These are phyloP conservation scores for Galeopsis tetrahit DNA, from an alignment of 257 asterid genomes.

Conservation along the genomic window DNA sequence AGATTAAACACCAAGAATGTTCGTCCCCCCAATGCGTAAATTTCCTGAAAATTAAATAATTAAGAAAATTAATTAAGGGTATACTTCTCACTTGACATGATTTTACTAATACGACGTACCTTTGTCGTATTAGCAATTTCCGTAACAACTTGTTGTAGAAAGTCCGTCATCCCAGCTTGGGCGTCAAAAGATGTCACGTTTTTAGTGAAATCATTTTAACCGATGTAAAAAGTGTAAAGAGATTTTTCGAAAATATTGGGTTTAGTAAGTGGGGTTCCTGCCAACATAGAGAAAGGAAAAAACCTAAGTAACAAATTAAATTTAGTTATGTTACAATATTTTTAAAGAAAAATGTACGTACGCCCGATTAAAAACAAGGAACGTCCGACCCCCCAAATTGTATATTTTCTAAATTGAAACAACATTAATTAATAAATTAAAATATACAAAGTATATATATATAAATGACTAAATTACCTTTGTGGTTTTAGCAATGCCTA, in stretches of 20 bases:
- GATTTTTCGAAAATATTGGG: constrained; percentile 58
- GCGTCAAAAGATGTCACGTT: constrained; percentile 53
- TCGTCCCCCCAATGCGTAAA: constrained; percentile 68
- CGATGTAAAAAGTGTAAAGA: constrained; percentile 78
- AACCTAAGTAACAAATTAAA: too few species aligned
- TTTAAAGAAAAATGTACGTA: too few species aligned
- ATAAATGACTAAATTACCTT: too few species aligned
- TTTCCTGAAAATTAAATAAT: constrained; percentile 46
- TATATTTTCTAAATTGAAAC: too few species aligned
- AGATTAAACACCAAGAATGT: constrained; percentile 64
- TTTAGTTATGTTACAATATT: neutral
- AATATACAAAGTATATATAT: too few species aligned
- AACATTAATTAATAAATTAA: too few species aligned
- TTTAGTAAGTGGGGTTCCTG: too few species aligned
- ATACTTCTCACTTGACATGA: neutral
- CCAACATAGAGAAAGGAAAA: too few species aligned
- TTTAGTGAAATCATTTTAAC: constrained; percentile 81
- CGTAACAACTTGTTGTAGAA: constrained; percentile 59
- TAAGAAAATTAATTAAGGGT: neutral
- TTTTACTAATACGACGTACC: constrained; percentile 35
- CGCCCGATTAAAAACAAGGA: too few species aligned
- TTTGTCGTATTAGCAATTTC: constrained; percentile 67
- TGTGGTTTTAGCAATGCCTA: too few species aligned
- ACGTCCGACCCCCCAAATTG: too few species aligned
- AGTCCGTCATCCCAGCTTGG: constrained; percentile 52